Evolutionary conservation across 495 filamentous ascomycete genomes (phyloP).

Genomic region (Penicillium roqueforti): DNA sequence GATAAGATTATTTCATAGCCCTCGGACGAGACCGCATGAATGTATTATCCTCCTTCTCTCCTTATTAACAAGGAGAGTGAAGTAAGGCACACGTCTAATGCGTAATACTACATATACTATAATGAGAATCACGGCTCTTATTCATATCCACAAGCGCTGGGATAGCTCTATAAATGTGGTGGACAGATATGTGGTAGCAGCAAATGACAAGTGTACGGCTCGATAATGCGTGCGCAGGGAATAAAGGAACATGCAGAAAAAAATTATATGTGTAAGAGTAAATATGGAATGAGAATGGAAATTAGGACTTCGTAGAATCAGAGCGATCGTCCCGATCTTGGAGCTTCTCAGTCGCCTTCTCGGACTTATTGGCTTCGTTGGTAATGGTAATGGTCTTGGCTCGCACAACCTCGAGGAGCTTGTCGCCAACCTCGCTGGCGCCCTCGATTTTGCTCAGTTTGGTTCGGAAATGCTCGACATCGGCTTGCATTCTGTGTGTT

Average conservation of each 20-base stretch:
- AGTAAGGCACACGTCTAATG: neutral
- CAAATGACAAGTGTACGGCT: conserved; percentile 18
- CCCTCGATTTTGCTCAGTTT: conserved; percentile 78
- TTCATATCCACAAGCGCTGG: conserved; percentile 21
- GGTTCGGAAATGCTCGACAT: conserved; percentile 71
- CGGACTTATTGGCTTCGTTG: conserved; percentile 10
- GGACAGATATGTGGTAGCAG: conserved; percentile 18
- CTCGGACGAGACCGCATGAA: no score
- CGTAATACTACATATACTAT: neutral
- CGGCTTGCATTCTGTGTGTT: conserved; percentile 65
- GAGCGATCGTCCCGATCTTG: conserved; percentile 13
- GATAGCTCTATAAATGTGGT: conserved; percentile 25
- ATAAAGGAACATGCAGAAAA: neutral
- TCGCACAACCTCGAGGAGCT: conserved; percentile 63
- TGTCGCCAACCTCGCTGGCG: conserved; percentile 63
- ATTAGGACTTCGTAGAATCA: conserved; percentile 17
- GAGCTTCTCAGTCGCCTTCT: conserved; percentile 11
- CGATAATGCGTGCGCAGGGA: neutral
- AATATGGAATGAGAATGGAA: neutral
- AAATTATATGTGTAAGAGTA: conserved; percentile 17
- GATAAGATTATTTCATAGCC: no score
- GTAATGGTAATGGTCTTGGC: conserved; percentile 47
- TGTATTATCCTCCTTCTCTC: no score
- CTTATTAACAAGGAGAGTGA: no score
- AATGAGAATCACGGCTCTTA: neutral